These are phyloP conservation scores for Saccharata proteae DNA, from an alignment of 2,329 filamentous ascomycete genomes.

Conservation along the genomic window DNA sequence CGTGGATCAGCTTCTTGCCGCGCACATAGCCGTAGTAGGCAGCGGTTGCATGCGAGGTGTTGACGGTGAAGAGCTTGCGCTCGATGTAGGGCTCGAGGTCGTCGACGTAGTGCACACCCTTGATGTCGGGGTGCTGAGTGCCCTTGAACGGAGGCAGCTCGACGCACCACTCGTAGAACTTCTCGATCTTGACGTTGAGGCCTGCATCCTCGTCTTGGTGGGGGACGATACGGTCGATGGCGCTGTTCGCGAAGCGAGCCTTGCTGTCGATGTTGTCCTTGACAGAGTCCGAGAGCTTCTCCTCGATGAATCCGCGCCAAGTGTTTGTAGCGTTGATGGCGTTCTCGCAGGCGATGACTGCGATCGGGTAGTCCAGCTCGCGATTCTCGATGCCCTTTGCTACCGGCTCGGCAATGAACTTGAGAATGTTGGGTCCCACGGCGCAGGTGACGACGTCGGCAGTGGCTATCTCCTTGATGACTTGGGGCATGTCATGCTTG, in stretches of 20 bases:
- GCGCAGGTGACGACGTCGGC: conserved; percentile 93
- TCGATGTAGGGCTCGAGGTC: conserved; percentile 92
- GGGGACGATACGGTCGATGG: conserved; percentile 95
- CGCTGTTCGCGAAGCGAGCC: conserved; percentile 90
- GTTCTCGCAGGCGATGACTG: conserved; percentile 97
- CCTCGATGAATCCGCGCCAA: conserved; percentile 66
- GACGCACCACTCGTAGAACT: conserved; percentile 98
- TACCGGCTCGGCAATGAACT: conserved; percentile 91
- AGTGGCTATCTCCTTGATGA: conserved; percentile 73
- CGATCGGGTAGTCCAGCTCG: conserved; percentile 53
- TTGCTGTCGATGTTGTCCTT: conserved; percentile 53
- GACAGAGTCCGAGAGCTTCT: conserved; percentile 59
- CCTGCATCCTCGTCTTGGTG: conserved; percentile 70
- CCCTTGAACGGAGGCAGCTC: conserved; percentile 71
- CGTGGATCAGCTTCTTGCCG: conserved; percentile 78
- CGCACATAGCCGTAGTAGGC: conserved; percentile 89
- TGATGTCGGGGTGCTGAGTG: conserved; percentile 56
- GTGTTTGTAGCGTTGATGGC: conserved; percentile 89
- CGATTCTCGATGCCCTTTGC: conserved; percentile 84
- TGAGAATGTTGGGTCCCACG: conserved; percentile 89
- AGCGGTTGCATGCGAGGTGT: conserved; percentile 91
- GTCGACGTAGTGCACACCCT: conserved; percentile 87
- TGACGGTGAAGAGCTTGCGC: conserved; percentile 98
- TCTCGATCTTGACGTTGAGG: conserved; percentile 88
- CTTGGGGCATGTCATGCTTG: conserved; percentile 66